Percentiles rank a stretch among this genome's conserved stretches.
Conservation (phyloP, 805 yeast genomes). For the Ogataea philodendri region DNA sequence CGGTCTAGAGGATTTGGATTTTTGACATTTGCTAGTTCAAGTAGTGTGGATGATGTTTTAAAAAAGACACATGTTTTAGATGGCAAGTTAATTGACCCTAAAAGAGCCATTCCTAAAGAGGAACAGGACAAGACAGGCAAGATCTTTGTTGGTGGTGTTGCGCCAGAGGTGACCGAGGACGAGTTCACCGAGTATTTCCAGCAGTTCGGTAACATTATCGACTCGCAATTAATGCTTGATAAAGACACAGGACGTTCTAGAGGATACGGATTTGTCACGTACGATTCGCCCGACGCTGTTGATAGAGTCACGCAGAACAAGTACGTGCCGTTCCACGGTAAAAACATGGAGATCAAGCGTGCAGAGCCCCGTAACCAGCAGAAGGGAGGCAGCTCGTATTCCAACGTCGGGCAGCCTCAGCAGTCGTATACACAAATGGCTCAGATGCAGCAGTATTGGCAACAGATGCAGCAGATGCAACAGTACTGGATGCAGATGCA, state of each 20-base stretch:
- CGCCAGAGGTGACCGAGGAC: slow-evolving; percentile 86
- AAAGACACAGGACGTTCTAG: slow-evolving; percentile 96
- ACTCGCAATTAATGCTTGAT: slow-evolving; percentile 95
- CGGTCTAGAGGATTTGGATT: slow-evolving; percentile 95
- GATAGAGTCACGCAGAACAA: slow-evolving; percentile 82
- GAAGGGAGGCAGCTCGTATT: slow-evolving; percentile 37
- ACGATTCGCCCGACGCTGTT: slow-evolving; percentile 91
- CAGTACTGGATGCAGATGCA: slow-evolving; percentile 36
- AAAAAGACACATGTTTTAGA: slow-evolving; percentile 85
- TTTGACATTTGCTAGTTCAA: slow-evolving; percentile 78
- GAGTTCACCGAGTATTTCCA: slow-evolving; percentile 86
- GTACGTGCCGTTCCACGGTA: slow-evolving; percentile 81
- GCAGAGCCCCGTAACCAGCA: slow-evolving; percentile 82
- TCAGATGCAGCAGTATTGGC: slow-evolving; percentile 55
- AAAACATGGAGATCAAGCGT: slow-evolving; percentile 77
- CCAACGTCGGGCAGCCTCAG: slow-evolving; percentile 31
- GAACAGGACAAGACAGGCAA: slow-evolving; percentile 97
- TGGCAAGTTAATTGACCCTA: slow-evolving; percentile 96
- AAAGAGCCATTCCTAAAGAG: slow-evolving; percentile 94
- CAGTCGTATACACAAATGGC: slow-evolving; percentile 34
- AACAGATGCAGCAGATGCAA: slow-evolving; percentile 56
- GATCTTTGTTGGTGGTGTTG: slow-evolving; percentile 96
- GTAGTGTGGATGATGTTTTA: slow-evolving; percentile 82
- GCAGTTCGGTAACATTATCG: slow-evolving; percentile 86
- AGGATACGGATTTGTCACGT: slow-evolving; percentile 96